Base-by-base conservation (phyloP, 352 stramenopile genomes). In the Hyaloperonospora brassicae region DNA sequence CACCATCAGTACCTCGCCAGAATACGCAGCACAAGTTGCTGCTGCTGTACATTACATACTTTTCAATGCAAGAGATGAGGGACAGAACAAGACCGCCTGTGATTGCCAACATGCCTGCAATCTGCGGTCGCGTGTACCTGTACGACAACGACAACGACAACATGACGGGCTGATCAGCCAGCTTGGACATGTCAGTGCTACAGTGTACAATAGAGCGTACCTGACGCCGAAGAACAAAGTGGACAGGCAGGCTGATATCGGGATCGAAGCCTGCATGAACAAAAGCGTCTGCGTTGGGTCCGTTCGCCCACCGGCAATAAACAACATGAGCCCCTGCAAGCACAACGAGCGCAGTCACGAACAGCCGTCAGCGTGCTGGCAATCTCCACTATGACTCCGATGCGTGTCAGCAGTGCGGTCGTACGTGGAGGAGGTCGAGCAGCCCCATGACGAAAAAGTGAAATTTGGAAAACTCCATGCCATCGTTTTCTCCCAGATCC, bases 401-500 rank as follows among this genome's bases (percentile, higher is more conserved):
- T 23, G 31, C 10, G 25, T 42, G 23, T 25, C 49, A 30, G 6
- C 36, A 27, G 22, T 8, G 17, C n/a, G 23, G 55, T 51, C 68
- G 55, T 70, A 92, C 84, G 27, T 95, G 82, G 47, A 84, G 45
- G 13, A 93, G 63, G 25, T 95, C 84, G 40, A 95, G 69, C 47
- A 93, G 68, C 2, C 77, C 82, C 84, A 95, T 95, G 53, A 86
- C 57, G 17, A 92, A 86, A 57, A 95, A 95, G 57, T 91, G 79
- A 34, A 87, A 70, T 59, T 95, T 95, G 0, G 84, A 79, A 60
- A 93, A 93, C 35, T 93, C 81, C 55, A 72, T 86, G 14, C 85
- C 69, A 41, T 95, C 82, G 41, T 95, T 81, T 62, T 93, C 82
- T 39, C 86, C 76, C 35, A 88, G 81, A 68, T 91, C 79, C 82